Evolutionary conservation across 2,329 filamentous ascomycete genomes (phyloP).

Genomic region (Scopulariopsis brevicaulis): DNA sequence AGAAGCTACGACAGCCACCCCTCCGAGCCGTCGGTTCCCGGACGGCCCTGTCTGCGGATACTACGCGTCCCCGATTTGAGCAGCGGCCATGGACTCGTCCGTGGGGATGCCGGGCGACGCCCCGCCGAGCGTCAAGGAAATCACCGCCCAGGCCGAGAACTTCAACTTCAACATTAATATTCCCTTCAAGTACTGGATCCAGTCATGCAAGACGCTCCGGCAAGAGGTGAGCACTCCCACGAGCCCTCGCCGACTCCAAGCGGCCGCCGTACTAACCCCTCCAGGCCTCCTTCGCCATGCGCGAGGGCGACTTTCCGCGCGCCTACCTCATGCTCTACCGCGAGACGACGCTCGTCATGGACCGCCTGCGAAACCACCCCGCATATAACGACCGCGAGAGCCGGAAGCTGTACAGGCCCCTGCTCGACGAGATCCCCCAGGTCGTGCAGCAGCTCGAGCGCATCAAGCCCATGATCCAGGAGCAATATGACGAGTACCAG

Average conservation of each 20-base stretch:
- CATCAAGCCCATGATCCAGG: slow-evolving; percentile 68
- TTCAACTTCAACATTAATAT: slow-evolving; percentile 75
- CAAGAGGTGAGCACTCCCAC: slow-evolving; percentile 56
- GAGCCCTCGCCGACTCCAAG: background rate
- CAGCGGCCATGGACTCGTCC: background rate
- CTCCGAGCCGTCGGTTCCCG: background rate
- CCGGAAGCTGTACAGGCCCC: slow-evolving; percentile 45
- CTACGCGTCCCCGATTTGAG: background rate
- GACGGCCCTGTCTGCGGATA: background rate
- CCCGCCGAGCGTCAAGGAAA: slow-evolving; percentile 56
- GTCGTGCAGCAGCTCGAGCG: slow-evolving; percentile 63
- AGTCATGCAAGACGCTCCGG: slow-evolving; percentile 66
- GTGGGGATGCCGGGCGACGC: background rate
- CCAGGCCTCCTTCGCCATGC: slow-evolving; percentile 74
- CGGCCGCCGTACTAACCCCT: background rate
- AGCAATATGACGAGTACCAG: slow-evolving; percentile 49
- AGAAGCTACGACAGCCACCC: background rate
- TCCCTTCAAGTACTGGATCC: slow-evolving; percentile 68
- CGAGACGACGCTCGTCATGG: slow-evolving; percentile 73
- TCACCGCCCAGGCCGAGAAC: slow-evolving; percentile 62
- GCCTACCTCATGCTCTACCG: slow-evolving; percentile 88
- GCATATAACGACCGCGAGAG: slow-evolving; percentile 57
- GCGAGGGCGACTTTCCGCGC: slow-evolving; percentile 75
- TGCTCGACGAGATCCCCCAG: slow-evolving; percentile 35
- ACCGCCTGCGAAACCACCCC: slow-evolving; percentile 65